Percentiles rank a stretch among this genome's conserved stretches.
phyloP scores from a whole-genome alignment of 2,329 filamentous ascomycete species.

The Penicillium sp. region DNA sequence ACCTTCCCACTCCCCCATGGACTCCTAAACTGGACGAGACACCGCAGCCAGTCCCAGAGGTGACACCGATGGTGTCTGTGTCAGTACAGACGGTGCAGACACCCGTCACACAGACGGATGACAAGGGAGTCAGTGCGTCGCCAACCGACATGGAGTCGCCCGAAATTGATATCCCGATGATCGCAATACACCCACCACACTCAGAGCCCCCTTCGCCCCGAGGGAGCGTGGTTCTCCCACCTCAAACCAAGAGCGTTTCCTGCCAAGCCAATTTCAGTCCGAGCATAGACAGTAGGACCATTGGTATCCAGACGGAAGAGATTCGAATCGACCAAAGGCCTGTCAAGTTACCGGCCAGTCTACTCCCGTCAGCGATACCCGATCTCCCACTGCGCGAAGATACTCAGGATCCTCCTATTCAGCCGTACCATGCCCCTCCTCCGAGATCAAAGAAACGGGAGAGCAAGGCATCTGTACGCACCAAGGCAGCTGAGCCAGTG shows the following conservation, averaged over 20 bases:
- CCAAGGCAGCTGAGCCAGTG: constrained; percentile 29
- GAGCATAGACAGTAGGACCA: constrained; percentile 44
- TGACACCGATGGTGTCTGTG: constrained; percentile 20
- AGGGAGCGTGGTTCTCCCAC: constrained; percentile 65
- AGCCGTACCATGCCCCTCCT: constrained; percentile 33
- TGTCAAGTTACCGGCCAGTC: constrained; percentile 63
- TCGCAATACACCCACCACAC: constrained; percentile 79
- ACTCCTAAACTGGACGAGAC: constrained; percentile 27
- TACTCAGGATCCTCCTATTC: constrained; percentile 64
- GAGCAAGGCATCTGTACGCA: no score
- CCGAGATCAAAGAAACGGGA: no score
- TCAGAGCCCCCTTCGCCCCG: constrained; percentile 73
- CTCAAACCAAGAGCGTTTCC: constrained; percentile 68
- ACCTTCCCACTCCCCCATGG: constrained; percentile 31
- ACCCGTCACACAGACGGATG: constrained; percentile 34
- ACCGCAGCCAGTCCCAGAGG: constrained; percentile 10
- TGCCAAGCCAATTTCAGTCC: constrained; percentile 63
- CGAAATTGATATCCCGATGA: constrained; percentile 61
- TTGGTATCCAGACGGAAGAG: constrained; percentile 75
- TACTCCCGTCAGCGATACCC: no score
- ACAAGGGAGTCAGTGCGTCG: constrained; percentile 14
- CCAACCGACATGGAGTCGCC: no score
- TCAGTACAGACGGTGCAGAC: no score
- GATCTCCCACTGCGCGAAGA: no score
- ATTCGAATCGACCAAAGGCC: constrained; percentile 74